A percentile compares a stretch with the other conserved stretches of the same genome.
These are phyloP conservation scores for Telfairia occidentalis DNA, from an alignment of 331 rosid species.

Conservation along the genomic window DNA sequence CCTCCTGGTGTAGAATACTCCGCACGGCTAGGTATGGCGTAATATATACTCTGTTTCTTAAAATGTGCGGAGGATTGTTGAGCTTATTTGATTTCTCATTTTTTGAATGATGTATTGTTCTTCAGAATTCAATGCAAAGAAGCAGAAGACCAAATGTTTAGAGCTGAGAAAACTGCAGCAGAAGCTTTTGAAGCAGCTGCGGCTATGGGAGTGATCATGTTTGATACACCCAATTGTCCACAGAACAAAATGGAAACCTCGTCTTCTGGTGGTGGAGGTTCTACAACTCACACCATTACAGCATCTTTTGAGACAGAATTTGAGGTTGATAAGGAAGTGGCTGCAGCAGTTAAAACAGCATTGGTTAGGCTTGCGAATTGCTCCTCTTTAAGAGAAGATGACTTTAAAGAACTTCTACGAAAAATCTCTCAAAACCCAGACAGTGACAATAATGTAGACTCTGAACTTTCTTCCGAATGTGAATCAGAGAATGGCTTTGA, in stretches of 20 bases:
- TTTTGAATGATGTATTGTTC: neutral
- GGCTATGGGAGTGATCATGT: conserved; percentile 72
- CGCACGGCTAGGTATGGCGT: conserved; percentile 53
- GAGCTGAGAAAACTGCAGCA: conserved; percentile 51
- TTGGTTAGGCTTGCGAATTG: conserved; percentile 54
- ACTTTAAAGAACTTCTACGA: conserved; percentile 54
- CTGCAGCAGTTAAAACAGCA: conserved; percentile 80
- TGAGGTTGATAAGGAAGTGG: conserved; percentile 84
- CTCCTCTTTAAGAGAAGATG: conserved; percentile 58
- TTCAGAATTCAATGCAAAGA: conserved; percentile 70
- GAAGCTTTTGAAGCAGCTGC: conserved; percentile 84
- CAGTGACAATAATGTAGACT: conserved; percentile 32
- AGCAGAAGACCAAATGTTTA: conserved; percentile 49
- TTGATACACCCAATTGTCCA: conserved; percentile 71
- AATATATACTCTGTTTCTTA: neutral
- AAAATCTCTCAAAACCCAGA: conserved; percentile 85
- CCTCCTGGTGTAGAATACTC: conserved; percentile 92
- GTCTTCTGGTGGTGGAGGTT: conserved; percentile 39
- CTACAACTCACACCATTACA: conserved; percentile 56
- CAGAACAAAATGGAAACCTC: conserved; percentile 53
- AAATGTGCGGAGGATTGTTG: neutral
- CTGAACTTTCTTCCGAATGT: conserved; percentile 42
- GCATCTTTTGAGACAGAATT: conserved; percentile 92
- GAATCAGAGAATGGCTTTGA: conserved; percentile 52
- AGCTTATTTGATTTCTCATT: neutral